These are phyloP conservation scores for Plenodomus tracheiphilus DNA, from an alignment of 2,329 filamentous ascomycete genomes.

Conservation along the genomic window DNA sequence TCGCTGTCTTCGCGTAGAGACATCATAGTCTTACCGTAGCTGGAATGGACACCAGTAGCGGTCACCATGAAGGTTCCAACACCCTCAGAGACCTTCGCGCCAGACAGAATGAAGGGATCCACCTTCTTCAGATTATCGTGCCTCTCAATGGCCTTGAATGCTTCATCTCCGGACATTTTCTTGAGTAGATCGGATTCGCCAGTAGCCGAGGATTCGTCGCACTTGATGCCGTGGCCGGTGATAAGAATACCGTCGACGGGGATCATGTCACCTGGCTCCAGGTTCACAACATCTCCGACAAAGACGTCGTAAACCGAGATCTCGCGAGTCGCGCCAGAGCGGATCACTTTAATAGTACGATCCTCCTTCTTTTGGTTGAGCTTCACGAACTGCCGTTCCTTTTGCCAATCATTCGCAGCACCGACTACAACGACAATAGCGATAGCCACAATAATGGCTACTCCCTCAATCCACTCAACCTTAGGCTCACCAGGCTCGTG, in stretches of 20 bases:
- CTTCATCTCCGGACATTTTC: conserved; percentile 68
- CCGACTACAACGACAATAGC: conserved; percentile 75
- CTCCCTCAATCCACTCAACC: conserved; percentile 81
- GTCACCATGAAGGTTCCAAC: conserved; percentile 77
- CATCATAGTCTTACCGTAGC: conserved; percentile 77
- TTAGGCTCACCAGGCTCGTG: conserved; percentile 57
- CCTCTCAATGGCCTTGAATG: conserved; percentile 66
- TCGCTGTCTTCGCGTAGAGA: conserved; percentile 75
- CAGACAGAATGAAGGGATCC: conserved; percentile 87
- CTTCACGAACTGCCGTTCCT: conserved; percentile 79
- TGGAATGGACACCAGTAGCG: conserved; percentile 72
- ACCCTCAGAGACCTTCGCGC: conserved; percentile 75
- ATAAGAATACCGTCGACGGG: conserved; percentile 73
- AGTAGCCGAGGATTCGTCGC: conserved; percentile 73
- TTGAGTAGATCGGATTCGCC: conserved; percentile 74
- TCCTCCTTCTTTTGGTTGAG: conserved; percentile 80
- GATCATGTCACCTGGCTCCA: conserved; percentile 71
- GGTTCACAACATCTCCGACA: conserved; percentile 71
- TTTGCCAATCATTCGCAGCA: conserved; percentile 81
- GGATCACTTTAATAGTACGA: conserved; percentile 71
- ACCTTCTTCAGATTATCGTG: conserved; percentile 66
- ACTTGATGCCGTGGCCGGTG: conserved; percentile 67
- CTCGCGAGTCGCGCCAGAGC: conserved; percentile 71
- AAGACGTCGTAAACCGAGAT: conserved; percentile 69
- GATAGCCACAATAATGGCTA: conserved; percentile 78